Evolutionary conservation across 352 stramenopile genomes (phyloP).

Genomic region (Lagenidium giganteum): DNA sequence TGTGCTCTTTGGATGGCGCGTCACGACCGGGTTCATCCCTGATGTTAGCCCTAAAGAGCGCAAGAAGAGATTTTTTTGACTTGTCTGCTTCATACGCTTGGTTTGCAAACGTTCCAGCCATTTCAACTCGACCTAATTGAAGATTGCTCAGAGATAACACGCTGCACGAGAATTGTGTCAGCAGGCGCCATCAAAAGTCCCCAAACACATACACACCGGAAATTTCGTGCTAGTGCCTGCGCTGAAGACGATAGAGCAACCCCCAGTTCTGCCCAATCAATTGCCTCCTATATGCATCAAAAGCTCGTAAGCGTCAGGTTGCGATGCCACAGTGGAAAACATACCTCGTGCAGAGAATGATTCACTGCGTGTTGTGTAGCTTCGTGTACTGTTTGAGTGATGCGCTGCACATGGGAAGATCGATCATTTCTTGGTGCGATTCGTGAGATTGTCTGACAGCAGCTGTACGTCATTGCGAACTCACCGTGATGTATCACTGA

Average conservation of each 20-base stretch:
- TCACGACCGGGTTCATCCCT: too few relatives aligned
- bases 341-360: neutral
- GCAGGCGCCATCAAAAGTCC: too few relatives aligned
- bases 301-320: too few relatives aligned
- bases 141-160: conserved; percentile 30
- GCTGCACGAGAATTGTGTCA: conserved; percentile 8
- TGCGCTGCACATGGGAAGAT: neutral
- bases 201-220: too few relatives aligned
- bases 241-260: too few relatives aligned
- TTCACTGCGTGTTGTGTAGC: conserved; percentile 10
- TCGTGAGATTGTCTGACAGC: neutral
- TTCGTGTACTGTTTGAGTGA: conserved; percentile 11
- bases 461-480: neutral
- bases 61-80: conserved; percentile 58
- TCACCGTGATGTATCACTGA: neutral
- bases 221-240: too few relatives aligned
- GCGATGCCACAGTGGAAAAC: neutral
- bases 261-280: conserved; percentile 12
- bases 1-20: neutral
- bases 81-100: conserved; percentile 39
- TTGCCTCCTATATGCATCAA: conserved; percentile 16
- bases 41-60: conserved; percentile 36
- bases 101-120: conserved; percentile 35
- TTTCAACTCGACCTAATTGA: conserved; percentile 21
- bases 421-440: neutral